Evolutionary conservation across 1,139 yeast species (phyloP), one percentile per base, ranked within the genome.

Genomic region (Sugiyamaella novakii): DNA sequence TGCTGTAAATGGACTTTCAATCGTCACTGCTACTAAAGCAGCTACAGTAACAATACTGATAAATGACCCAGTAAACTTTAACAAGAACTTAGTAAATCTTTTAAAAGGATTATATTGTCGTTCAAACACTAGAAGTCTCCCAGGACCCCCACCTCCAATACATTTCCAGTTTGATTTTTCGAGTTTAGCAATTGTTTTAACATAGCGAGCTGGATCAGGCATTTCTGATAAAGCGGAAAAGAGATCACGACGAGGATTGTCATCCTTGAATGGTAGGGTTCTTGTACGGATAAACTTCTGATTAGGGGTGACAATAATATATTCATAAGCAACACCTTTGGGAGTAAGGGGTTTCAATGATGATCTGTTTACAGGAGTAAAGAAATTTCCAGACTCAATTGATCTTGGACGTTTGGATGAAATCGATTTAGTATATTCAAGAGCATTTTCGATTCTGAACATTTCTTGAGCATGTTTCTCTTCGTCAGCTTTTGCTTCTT

Each of bases 381-480:
- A 81, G 57, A 80, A 80, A 54, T 78, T 78, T 2, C 70, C 65
- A 18, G 69, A 58, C 28, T 70, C 78, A 18, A 80, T 57, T 0
- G 79, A 66, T 28, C 77, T 65, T 5, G 78, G 72, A 17, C 69
- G 59, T 10, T 52, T 54, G 14, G 65, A 61, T 14, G 62, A 55
- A 56, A 52, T 49, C 36, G 70, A 67, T 35, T 61, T 67, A 45
- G 77, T 71, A 79, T 82, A 79, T 47, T 80, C 84, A 57, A 68
- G 79, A 0, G 85, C 83, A 43, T 74, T 73, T 31, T 71, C 61
- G 47, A 76, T 77, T 39, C 81, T 71, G 58, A 78, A 77, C 43
- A 69, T 60, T 33, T 70, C 72, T 50, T 78, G 79, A 27, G 74
- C 75, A 12, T 69, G 70, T 17, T 59, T 47, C 22, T 73, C 73